Evolutionary conservation across 2,329 filamentous ascomycete genomes (phyloP).

Genomic region (Ramichloridium luteum): DNA sequence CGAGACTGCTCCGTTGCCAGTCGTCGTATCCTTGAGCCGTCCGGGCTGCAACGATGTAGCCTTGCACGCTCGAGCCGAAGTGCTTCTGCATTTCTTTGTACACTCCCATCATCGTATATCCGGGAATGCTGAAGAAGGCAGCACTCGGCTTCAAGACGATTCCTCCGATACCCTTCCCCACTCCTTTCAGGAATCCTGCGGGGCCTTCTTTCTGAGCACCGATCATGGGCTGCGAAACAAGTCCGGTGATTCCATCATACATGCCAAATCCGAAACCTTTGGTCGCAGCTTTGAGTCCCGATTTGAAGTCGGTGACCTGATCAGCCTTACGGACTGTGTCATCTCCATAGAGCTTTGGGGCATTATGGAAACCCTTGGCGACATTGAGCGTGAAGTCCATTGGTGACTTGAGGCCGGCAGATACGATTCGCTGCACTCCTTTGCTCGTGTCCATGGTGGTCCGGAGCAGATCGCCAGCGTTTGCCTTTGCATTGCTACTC

Average conservation of each 20-base stretch:
- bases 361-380: conserved; percentile 78
- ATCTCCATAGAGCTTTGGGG: conserved; percentile 74
- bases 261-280: conserved; percentile 60
- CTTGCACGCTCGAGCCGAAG: conserved; percentile 59
- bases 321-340: conserved; percentile 66
- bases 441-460: conserved; percentile 23
- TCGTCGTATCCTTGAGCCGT: conserved; percentile 65
- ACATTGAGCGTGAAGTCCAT: conserved; percentile 77
- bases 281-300: conserved; percentile 59
- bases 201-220: conserved; percentile 51
- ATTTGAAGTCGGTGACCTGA: conserved; percentile 65
- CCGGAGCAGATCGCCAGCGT: conserved; percentile 13
- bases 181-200: conserved; percentile 59
- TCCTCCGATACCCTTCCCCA: conserved; percentile 68
- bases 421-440: conserved; percentile 26
- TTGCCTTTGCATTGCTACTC: conserved; percentile 3
- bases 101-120: conserved; percentile 66
- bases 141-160: conserved; percentile 62
- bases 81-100: conserved; percentile 59
- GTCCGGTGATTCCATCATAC: conserved; percentile 62
- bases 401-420: conserved; percentile 51
- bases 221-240: conserved; percentile 59
- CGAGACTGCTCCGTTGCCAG: conserved; percentile 38
- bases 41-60: conserved; percentile 67
- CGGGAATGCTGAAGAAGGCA: conserved; percentile 45